Conservation (phyloP, 2,329 filamentous ascomycete species). For the Didymella pinodella region DNA sequence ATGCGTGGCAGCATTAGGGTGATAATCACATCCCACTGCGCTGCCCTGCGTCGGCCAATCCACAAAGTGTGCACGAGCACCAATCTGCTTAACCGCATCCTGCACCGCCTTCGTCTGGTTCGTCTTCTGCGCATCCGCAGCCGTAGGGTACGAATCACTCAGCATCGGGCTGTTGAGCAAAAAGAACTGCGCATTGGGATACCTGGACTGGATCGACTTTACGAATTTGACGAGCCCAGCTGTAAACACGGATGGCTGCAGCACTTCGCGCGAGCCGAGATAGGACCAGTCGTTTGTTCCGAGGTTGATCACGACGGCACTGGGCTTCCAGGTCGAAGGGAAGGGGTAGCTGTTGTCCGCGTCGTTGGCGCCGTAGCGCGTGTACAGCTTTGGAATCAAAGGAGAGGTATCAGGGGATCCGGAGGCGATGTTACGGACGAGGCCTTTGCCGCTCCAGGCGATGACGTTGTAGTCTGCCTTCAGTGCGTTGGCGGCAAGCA, state of each 20-base stretch:
- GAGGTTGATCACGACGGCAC: conserved; percentile 56
- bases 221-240: conserved; percentile 41
- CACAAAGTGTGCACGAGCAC: conserved; percentile 50
- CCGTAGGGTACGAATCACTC: conserved; percentile 50
- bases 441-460: conserved; percentile 57
- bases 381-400: conserved; percentile 54
- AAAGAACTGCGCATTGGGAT: conserved; percentile 52
- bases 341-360: conserved; percentile 51
- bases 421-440: conserved; percentile 52
- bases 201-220: conserved; percentile 46
- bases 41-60: conserved; percentile 54
- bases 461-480: conserved; percentile 55
- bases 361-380: conserved; percentile 55
- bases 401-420: conserved; percentile 41
- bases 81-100: conserved; percentile 40
- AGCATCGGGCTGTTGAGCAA: conserved; percentile 54
- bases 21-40: conserved; percentile 56
- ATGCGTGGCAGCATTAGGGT: conserved; percentile 54
- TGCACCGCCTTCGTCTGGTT: conserved; percentile 16
- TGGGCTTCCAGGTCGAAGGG: conserved; percentile 39
- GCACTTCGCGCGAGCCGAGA: conserved; percentile 23
- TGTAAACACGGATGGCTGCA: conserved; percentile 23
- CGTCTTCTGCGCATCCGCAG: conserved; percentile 45
- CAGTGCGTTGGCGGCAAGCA: conserved; percentile 53
- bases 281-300: conserved; percentile 58